Conservation (phyloP, 768 basidiomycete genomes). For the Kwoniella sp. region DNA sequence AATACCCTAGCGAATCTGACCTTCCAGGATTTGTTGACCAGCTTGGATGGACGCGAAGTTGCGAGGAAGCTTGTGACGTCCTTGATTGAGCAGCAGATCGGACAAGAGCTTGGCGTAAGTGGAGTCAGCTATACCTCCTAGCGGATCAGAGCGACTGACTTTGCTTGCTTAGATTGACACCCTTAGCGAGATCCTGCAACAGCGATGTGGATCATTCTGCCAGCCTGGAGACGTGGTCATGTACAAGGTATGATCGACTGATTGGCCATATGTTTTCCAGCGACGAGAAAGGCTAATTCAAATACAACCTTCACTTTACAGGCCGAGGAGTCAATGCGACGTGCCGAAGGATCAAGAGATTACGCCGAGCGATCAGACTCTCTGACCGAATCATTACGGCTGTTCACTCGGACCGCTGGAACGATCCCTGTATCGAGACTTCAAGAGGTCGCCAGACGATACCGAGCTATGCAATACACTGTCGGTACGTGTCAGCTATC, state of each 20-base stretch:
- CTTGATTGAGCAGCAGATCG: slow-evolving; percentile 96
- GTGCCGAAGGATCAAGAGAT: slow-evolving; percentile 79
- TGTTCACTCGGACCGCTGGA: slow-evolving; percentile 85
- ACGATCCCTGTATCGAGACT: slow-evolving; percentile 82
- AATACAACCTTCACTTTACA: slow-evolving; percentile 48
- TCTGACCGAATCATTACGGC: slow-evolving; percentile 79
- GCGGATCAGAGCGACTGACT: neutral
- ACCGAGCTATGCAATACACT: slow-evolving; percentile 78
- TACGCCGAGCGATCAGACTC: slow-evolving; percentile 72
- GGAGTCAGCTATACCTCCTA: too few relatives aligned
- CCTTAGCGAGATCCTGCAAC: slow-evolving; percentile 90
- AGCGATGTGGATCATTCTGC: slow-evolving; percentile 94
- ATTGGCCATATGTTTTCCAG: neutral
- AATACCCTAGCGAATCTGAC: slow-evolving; percentile 70
- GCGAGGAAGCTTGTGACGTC: slow-evolving; percentile 90
- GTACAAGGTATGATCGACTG: slow-evolving; percentile 70
- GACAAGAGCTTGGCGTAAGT: slow-evolving; percentile 88
- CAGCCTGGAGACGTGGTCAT: slow-evolving; percentile 97
- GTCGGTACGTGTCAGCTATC: slow-evolving; percentile 62
- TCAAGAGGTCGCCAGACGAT: slow-evolving; percentile 83
- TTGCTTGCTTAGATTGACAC: slow-evolving; percentile 74
- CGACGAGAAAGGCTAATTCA: neutral
- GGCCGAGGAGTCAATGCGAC: slow-evolving; percentile 92
- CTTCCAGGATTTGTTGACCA: slow-evolving; percentile 83
- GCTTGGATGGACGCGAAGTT: slow-evolving; percentile 78